These are phyloP conservation scores for Fusarium nodosum DNA, from an alignment of 2,329 filamentous ascomycete species.

Conservation along the genomic window DNA sequence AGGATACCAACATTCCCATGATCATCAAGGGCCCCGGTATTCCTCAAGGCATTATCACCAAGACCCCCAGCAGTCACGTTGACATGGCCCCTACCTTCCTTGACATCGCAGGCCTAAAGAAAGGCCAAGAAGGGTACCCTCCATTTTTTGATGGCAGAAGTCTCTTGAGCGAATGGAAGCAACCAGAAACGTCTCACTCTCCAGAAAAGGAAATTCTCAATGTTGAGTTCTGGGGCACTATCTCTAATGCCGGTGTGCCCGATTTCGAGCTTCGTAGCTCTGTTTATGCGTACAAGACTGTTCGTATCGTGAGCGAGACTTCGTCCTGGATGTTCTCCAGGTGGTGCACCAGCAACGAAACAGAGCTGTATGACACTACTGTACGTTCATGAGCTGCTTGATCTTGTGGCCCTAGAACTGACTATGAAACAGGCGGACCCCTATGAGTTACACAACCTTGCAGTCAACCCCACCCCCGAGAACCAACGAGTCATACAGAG, in stretches of 20 bases:
- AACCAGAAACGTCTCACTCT: neutral
- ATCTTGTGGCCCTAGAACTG: neutral
- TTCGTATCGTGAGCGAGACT: neutral
- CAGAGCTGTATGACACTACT: neutral
- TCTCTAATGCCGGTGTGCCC: neutral
- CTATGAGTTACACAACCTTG: neutral
- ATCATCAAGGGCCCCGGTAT: neutral
- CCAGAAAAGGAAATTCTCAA: neutral
- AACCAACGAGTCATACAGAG: neutral
- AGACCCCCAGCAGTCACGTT: neutral
- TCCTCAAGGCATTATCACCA: neutral
- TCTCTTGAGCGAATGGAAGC: neutral
- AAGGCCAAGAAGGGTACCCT: neutral
- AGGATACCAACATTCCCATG: neutral
- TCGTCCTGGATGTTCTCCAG: neutral
- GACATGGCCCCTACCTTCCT: neutral
- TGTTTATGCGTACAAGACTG: neutral
- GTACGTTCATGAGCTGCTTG: neutral
- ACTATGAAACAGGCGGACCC: neutral
- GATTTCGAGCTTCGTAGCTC: neutral
- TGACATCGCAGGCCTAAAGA: neutral
- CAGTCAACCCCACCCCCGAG: neutral
- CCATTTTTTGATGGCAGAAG: neutral
- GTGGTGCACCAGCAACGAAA: neutral
- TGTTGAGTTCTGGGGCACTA: neutral